phyloP scores from a whole-genome alignment of 805 yeast genomes.

The Lachancea nothofagi region DNA sequence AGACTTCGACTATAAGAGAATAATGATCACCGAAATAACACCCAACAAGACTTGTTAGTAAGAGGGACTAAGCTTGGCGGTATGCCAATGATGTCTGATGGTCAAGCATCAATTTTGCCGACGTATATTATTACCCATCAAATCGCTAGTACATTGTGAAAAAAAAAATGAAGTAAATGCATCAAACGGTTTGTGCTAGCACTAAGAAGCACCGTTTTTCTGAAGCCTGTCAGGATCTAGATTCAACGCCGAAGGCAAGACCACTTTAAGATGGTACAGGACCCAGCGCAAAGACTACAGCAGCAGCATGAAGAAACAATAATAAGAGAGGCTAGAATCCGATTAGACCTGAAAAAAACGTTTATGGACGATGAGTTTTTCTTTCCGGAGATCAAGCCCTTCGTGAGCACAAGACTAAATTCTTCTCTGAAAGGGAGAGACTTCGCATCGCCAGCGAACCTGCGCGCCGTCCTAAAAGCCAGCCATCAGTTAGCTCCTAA shows the following conservation, averaged over 20 bases:
- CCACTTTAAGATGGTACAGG: neutral
- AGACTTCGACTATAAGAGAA: too few species aligned
- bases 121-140: neutral
- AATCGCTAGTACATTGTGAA: too few species aligned
- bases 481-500: constrained; percentile 3
- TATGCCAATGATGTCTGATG: too few species aligned
- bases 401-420: neutral
- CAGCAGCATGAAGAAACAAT: constrained; percentile 18
- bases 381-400: constrained; percentile 19
- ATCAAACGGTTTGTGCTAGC: too few species aligned
- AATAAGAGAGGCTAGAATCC: constrained; percentile 24
- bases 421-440: neutral
- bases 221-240: too few species aligned
- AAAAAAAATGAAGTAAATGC: too few species aligned
- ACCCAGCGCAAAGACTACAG: constrained; percentile 10
- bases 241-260: neutral
- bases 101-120: too few species aligned
- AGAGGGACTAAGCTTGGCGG: too few species aligned
- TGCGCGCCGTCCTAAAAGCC: constrained; percentile 7
- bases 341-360: constrained; percentile 26
- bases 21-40: too few species aligned
- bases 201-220: too few species aligned
- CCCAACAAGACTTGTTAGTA: too few species aligned
- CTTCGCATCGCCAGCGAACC: constrained; percentile 2
- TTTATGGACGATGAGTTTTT: constrained; percentile 28